phyloP scores from a whole-genome alignment of 148 eudicot species.

The Pharnaceum exiguum region DNA sequence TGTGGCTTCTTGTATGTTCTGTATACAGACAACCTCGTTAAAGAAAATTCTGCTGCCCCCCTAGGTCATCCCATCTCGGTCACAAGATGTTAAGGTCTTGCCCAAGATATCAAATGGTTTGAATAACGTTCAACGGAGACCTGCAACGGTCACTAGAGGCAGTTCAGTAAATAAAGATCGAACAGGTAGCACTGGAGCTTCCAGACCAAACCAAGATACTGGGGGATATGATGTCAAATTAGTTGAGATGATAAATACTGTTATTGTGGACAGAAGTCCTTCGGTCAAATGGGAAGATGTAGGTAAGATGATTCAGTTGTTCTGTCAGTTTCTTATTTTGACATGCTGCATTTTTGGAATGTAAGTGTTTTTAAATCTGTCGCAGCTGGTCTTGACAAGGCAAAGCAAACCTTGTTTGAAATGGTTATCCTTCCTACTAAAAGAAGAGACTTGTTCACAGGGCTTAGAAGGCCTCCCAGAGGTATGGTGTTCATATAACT shows the following conservation, averaged over 20 bases:
- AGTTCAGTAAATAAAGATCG: constrained; percentile 31
- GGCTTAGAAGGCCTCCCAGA: constrained; percentile 92
- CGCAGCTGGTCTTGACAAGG: constrained; percentile 97
- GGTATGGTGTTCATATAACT: constrained; percentile 37
- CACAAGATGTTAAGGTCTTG: constrained; percentile 38
- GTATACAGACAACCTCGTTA: neutral
- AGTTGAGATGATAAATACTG: constrained; percentile 88
- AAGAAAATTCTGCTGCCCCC: neutral
- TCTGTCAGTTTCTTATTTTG: neutral
- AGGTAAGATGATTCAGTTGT: constrained; percentile 43
- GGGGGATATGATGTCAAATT: constrained; percentile 68
- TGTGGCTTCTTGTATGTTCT: neutral
- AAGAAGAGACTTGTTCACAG: constrained; percentile 92
- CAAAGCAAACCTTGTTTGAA: constrained; percentile 89
- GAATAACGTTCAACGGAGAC: constrained; percentile 35
- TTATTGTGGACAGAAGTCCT: constrained; percentile 90
- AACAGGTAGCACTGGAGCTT: constrained; percentile 27
- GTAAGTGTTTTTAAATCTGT: constrained; percentile 1
- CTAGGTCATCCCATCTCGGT: constrained; percentile 31
- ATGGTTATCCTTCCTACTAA: constrained; percentile 95
- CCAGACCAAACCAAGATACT: constrained; percentile 50
- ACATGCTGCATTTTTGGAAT: constrained; percentile 1
- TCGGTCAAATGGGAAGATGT: constrained; percentile 98
- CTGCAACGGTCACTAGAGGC: constrained; percentile 26
- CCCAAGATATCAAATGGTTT: constrained; percentile 27